A percentile compares a stretch with the other conserved stretches of the same genome.
Conservation (phyloP, 441 rosid species). For the Gossypium trilobum region DNA sequence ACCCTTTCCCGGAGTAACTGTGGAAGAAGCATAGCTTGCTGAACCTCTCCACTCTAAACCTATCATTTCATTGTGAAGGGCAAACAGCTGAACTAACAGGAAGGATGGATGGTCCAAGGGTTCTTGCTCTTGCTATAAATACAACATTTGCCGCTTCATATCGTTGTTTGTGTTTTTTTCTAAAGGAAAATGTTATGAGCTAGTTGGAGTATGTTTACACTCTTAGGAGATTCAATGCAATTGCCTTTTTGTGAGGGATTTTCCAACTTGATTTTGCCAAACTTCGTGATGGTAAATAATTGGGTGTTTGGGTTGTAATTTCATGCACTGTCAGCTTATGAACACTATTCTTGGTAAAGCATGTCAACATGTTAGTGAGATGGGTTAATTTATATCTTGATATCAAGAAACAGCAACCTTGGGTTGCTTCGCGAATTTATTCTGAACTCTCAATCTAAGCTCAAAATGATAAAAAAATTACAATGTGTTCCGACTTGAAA, state of each 20-base stretch:
- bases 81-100: not conserved
- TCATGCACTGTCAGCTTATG: not conserved
- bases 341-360: not conserved
- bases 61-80: not conserved
- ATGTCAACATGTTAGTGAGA: not conserved
- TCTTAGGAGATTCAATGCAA: not conserved
- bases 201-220: not conserved
- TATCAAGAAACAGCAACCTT: too few relatives aligned
- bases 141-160: not conserved
- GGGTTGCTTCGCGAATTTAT: too few relatives aligned
- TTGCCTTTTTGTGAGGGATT: not conserved
- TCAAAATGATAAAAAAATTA: not conserved
- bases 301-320: not conserved
- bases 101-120: not conserved
- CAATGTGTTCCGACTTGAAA: not conserved
- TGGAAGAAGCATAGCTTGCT: not conserved
- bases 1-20: not conserved
- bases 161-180: not conserved
- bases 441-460: not conserved
- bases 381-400: not conserved
- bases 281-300: not conserved
- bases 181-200: not conserved
- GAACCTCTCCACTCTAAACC: not conserved
- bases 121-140: not conserved
- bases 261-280: not conserved